Evolutionary conservation across 164 flowering plant genomes (phyloP), one percentile per base, ranked within the genome.

Genomic region (Akebia trifoliata): DNA sequence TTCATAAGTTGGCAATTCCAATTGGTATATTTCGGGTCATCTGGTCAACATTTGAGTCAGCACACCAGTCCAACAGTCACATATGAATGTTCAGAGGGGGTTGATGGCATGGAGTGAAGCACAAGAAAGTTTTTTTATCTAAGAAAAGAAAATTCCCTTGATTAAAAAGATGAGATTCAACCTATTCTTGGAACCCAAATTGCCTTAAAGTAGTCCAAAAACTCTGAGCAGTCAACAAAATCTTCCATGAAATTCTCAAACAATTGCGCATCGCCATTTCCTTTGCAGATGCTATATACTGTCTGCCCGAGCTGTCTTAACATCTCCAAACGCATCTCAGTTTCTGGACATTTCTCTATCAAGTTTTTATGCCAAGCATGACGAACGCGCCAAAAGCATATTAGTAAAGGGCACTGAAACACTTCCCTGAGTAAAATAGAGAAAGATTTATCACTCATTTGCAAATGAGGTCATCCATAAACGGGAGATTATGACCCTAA

Each of bases 321-420:
- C 34, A 94, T 73, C 68, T 80, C 79, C 21, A 64, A 74, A 47
- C 87, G 74, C 63, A 53, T 72, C 53, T 76, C 80, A 43, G 57
- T 61, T 11, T 78, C 81, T 34, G 69, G 29, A 71, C 96, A 85
- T 69, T 70, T 79, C 72, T 80, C 76, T 6, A 86, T 62, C 39
- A 93, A 61, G 69, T 87, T 84, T 74, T 86, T 90, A 56, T 86
- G 97, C 97, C 97, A 93, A 34, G 95, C 83, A 77, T 86, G 99
- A 12, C 96, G 95, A 32, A 83, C 78, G 29, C 93, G 77, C 97
- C 97, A 90, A 68, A 80, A 79, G 69, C 78, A 69, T 31, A 90
- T 57, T 69, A 86, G 66, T 7, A 90, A 78, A 35, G 95, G 75
- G 76, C 97, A 90, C 69, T 79, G 86, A 64, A 90, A 87, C 15